A percentile compares a stretch with the other conserved stretches of the same genome.
Conservation (phyloP, 176 grass and related monocot species). For the Thalia dealbata region DNA sequence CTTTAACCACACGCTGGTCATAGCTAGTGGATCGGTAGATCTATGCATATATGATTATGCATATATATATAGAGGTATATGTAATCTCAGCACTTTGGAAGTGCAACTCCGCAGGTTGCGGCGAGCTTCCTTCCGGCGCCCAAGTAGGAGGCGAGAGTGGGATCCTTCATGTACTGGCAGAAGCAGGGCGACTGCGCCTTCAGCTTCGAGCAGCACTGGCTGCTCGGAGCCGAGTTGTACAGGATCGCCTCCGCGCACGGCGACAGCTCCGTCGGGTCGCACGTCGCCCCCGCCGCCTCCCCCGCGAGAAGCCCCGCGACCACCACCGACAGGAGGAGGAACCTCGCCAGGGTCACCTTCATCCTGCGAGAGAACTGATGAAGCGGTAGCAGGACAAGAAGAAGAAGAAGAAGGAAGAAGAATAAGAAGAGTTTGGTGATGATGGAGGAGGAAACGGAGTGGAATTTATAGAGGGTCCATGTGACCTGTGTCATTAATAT, state of each 20-base stretch:
- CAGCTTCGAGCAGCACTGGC: conserved; percentile 22
- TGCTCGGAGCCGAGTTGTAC: not conserved
- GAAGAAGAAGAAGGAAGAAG: no score
- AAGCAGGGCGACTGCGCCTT: conserved; percentile 35
- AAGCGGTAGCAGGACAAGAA: no score
- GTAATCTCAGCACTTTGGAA: not conserved
- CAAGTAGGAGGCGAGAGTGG: conserved; percentile 19
- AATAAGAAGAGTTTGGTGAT: no score
- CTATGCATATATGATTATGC: no score
- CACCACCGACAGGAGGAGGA: not conserved
- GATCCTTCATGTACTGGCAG: conserved; percentile 42
- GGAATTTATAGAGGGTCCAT: no score
- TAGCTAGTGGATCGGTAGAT: no score
- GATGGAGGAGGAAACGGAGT: no score
- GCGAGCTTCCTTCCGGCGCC: conserved; percentile 1
- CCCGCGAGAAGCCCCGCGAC: not conserved
- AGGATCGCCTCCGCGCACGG: conserved; percentile 26
- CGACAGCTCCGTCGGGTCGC: conserved; percentile 34
- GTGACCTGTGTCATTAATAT: no score
- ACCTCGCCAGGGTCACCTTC: not conserved
- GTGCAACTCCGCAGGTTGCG: not conserved
- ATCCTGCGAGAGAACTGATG: no score
- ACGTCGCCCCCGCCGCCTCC: conserved; percentile 3
- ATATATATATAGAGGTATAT: no score
- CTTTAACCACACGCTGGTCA: no score